These are phyloP conservation scores for Phascolomyces articulosus DNA, from an alignment of 371 early-diverging fungal species.

Conservation along the genomic window DNA sequence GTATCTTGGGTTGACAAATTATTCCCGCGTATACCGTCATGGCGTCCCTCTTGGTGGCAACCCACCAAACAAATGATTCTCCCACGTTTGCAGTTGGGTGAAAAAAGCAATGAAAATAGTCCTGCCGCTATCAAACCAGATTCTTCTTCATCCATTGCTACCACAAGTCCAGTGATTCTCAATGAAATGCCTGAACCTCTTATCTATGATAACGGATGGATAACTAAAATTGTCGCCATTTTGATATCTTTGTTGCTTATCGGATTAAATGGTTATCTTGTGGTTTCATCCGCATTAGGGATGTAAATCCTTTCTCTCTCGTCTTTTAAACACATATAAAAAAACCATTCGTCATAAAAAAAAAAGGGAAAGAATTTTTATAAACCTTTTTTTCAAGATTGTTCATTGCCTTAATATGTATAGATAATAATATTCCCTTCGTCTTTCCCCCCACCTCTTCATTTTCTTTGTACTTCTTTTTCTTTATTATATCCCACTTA, in stretches of 20 bases:
- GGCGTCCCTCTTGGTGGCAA: conserved; percentile 2
- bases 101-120: neutral
- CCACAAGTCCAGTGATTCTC: conserved; percentile 7
- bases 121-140: neutral
- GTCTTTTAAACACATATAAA: too few relatives aligned
- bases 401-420: too few relatives aligned
- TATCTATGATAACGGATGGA: conserved; percentile 30
- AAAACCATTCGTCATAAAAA: too few relatives aligned
- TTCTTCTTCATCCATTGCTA: conserved; percentile 4
- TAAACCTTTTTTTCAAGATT: too few relatives aligned
- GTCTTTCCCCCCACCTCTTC: too few relatives aligned
- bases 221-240: conserved; percentile 45
- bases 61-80: neutral
- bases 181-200: conserved; percentile 29
- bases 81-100: neutral
- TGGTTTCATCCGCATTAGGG: conserved; percentile 27
- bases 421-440: too few relatives aligned
- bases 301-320: neutral
- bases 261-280: conserved; percentile 61
- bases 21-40: conserved; percentile 8
- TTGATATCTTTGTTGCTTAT: conserved; percentile 55
- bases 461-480: too few relatives aligned
- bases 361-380: too few relatives aligned
- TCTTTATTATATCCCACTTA: too few relatives aligned
- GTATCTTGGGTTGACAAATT: conserved; percentile 13